Percentiles rank a stretch among this genome's conserved stretches.
Conservation (phyloP, 2,329 filamentous ascomycete genomes). For the Sphaerulina musiva region DNA sequence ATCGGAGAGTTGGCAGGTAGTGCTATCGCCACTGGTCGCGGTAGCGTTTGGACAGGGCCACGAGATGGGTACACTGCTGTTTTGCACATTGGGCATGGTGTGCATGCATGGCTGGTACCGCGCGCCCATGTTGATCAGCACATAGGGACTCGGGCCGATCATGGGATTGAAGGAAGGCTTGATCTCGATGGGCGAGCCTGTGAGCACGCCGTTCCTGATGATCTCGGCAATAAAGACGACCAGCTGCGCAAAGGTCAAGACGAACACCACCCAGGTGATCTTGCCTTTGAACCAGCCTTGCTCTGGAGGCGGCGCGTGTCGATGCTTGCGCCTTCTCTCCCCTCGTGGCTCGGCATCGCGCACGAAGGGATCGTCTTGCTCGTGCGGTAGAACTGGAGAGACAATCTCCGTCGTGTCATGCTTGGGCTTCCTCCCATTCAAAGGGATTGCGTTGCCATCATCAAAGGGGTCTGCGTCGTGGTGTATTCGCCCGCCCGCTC, state of each 20-base stretch:
- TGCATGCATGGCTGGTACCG: conserved; percentile 94
- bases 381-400: conserved; percentile 36
- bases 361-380: conserved; percentile 37
- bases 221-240: conserved; percentile 85
- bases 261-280: conserved; percentile 74
- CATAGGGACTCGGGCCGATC: conserved; percentile 86
- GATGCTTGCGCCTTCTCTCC: conserved; percentile 17
- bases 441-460: conserved; percentile 45
- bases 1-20: conserved; percentile 65
- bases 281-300: conserved; percentile 52
- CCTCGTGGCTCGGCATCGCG: conserved; percentile 30
- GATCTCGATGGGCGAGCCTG: conserved; percentile 69
- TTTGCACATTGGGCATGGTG: conserved; percentile 57
- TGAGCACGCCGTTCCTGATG: conserved; percentile 70
- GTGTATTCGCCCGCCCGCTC: conserved; percentile 49
- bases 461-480: conserved; percentile 42
- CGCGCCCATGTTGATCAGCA: conserved; percentile 95
- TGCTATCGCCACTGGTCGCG: conserved; percentile 54
- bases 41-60: conserved; percentile 75
- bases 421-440: conserved; percentile 35
- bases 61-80: conserved; percentile 45
- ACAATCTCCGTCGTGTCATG: conserved; percentile 35
- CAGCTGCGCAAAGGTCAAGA: conserved; percentile 68
- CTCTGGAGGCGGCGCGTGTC: conserved; percentile 27
- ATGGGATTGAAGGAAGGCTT: conserved; percentile 89